A percentile compares a stretch with the other conserved stretches of the same genome.
Evolutionary conservation across 208 protist species (phyloP).

Genomic region (Crithidia bombi): DNA sequence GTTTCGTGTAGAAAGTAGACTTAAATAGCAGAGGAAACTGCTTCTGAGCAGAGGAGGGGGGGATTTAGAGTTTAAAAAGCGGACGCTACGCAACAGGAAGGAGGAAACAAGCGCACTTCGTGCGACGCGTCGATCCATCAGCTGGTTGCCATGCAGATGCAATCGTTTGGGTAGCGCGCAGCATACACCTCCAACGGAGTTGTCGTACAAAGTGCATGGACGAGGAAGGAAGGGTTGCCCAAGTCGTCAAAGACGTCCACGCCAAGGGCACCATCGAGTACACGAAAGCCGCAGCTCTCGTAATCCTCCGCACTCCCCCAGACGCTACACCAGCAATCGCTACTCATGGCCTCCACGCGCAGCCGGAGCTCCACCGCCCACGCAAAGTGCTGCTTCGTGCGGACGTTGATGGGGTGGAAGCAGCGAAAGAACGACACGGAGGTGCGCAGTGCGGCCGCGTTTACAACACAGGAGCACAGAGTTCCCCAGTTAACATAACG

Average conservation of each 20-base stretch:
- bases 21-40: no score
- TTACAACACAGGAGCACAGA: neutral
- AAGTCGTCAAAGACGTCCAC: constrained; percentile 55
- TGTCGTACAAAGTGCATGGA: constrained; percentile 49
- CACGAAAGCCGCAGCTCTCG: constrained; percentile 29
- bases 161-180: constrained; percentile 47
- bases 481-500: constrained; percentile 20
- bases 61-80: no score
- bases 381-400: constrained; percentile 38
- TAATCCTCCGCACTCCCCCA: constrained; percentile 72
- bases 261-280: constrained; percentile 54
- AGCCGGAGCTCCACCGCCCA: constrained; percentile 38
- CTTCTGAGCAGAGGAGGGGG: no score
- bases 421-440: constrained; percentile 49
- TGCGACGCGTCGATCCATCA: neutral
- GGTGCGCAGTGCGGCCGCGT: neutral
- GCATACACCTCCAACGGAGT: constrained; percentile 40
- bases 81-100: no score
- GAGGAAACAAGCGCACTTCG: neutral
- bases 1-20: no score
- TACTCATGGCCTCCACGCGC: constrained; percentile 43
- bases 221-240: constrained; percentile 59
- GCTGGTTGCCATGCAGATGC: constrained; percentile 22
- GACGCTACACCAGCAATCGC: constrained; percentile 66
- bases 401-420: constrained; percentile 61